These are phyloP conservation scores for Vanrija humicola DNA, from an alignment of 1,284 basidiomycete species.

Conservation along the genomic window DNA sequence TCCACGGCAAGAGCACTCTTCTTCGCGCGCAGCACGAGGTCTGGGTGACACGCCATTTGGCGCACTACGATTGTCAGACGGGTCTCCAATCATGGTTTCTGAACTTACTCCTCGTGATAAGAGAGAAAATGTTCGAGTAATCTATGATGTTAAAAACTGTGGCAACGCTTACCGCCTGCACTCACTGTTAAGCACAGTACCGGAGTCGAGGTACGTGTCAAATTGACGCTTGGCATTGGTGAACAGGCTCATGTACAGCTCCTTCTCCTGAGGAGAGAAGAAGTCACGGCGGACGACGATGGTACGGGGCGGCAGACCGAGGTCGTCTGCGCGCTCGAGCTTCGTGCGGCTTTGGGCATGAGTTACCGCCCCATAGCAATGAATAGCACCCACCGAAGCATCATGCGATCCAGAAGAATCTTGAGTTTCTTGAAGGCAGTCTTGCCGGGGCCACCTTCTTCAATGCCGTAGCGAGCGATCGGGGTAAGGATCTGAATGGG, in stretches of 20 bases:
- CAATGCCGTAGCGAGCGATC: conserved; percentile 68
- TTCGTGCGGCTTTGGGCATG: conserved; percentile 48
- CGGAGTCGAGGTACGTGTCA: conserved; percentile 80
- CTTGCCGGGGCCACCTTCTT: conserved; percentile 66
- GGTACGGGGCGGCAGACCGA: conserved; percentile 92
- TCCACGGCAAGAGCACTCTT: conserved; percentile 66
- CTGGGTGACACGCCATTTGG: conserved; percentile 88
- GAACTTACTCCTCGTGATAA: conserved; percentile 51
- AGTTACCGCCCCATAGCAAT: not conserved
- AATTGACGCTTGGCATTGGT: conserved; percentile 90
- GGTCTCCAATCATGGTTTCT: not conserved
- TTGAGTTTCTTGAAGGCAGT: conserved; percentile 86
- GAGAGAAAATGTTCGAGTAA: conserved; percentile 86
- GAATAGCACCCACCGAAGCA: conserved; percentile 63
- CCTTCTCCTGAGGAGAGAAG: conserved; percentile 96
- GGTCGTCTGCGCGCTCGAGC: conserved; percentile 93
- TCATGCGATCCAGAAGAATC: conserved; percentile 87
- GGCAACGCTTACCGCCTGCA: conserved; percentile 9
- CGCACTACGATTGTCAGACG: conserved; percentile 55
- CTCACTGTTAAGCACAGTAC: conserved; percentile 87
- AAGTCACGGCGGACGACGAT: conserved; percentile 85
- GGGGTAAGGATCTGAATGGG: conserved; percentile 86
- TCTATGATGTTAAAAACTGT: conserved; percentile 53
- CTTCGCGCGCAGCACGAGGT: conserved; percentile 74
- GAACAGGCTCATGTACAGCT: conserved; percentile 88